A percentile compares a stretch with the other conserved stretches of the same genome.
Conservation (phyloP, 257 asterid species). For the Gentiana macrophylla region DNA sequence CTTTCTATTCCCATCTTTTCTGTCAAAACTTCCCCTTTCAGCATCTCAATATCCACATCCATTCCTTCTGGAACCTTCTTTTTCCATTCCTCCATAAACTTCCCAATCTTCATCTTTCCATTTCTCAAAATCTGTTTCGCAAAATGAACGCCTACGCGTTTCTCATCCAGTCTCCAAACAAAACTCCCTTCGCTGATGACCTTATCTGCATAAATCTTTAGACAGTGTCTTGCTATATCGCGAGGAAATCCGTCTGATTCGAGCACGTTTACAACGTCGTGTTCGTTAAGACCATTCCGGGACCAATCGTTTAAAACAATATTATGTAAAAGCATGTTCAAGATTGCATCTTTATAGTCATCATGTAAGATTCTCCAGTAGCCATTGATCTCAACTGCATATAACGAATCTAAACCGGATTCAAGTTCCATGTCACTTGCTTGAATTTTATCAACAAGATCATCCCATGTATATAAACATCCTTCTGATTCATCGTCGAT, state of each 20-base stretch:
- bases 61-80: conserved; percentile 61
- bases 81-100: conserved; percentile 63
- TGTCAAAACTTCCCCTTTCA: conserved; percentile 80
- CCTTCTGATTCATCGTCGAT: conserved; percentile 36
- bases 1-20: conserved; percentile 72
- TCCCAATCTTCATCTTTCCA: conserved; percentile 61
- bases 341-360: conserved; percentile 37
- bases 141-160: conserved; percentile 49
- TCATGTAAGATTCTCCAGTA: conserved; percentile 80
- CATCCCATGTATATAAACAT: conserved; percentile 66
- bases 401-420: conserved; percentile 46
- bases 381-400: conserved; percentile 70
- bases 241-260: conserved; percentile 67
- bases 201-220: conserved; percentile 43
- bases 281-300: conserved; percentile 38
- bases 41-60: conserved; percentile 47
- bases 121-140: conserved; percentile 60
- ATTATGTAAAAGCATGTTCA: conserved; percentile 66
- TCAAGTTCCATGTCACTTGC: conserved; percentile 77
- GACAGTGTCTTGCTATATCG: conserved; percentile 53
- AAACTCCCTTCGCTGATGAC: conserved; percentile 29
- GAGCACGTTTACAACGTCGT: conserved; percentile 51
- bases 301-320: conserved; percentile 64
- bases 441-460: conserved; percentile 62
- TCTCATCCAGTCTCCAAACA: conserved; percentile 71